Percentiles rank a stretch among this genome's conserved stretches.
These are phyloP conservation scores for Fraxinus angustifolia DNA, from an alignment of 305 asterid species.

Conservation along the genomic window DNA sequence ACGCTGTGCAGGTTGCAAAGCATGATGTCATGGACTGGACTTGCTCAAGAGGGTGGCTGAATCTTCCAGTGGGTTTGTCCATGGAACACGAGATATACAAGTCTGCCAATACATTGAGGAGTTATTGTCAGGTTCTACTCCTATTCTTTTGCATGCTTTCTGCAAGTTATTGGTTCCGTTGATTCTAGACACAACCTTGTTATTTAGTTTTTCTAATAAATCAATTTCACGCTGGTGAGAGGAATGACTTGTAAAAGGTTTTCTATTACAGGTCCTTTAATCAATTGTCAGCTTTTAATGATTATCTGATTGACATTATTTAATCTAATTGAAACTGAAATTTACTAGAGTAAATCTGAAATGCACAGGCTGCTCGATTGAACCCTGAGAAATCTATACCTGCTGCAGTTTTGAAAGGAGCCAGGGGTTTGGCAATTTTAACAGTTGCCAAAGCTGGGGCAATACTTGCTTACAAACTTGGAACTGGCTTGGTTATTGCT, in stretches of 20 bases:
- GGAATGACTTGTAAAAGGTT: conserved; percentile 17
- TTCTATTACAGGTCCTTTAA: neutral
- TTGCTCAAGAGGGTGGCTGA: conserved; percentile 87
- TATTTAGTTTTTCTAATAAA: conserved; percentile 11
- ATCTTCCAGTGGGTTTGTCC: conserved; percentile 91
- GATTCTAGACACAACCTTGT: neutral
- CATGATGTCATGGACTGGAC: conserved; percentile 99
- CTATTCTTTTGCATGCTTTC: neutral
- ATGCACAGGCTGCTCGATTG: conserved; percentile 71
- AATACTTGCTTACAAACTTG: conserved; percentile 77
- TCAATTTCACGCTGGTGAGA: conserved; percentile 11
- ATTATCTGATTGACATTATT: conserved; percentile 5
- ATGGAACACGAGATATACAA: conserved; percentile 97
- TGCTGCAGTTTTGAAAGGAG: conserved; percentile 76
- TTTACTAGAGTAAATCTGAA: neutral
- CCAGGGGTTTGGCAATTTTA: conserved; percentile 87
- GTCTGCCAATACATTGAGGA: conserved; percentile 69
- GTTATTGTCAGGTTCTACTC: conserved; percentile 61
- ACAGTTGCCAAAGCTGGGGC: conserved; percentile 93
- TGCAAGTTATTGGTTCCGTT: neutral
- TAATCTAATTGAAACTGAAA: conserved; percentile 8
- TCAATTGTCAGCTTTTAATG: neutral
- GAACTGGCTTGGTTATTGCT: conserved; percentile 89
- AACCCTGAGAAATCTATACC: conserved; percentile 95
- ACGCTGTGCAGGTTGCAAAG: conserved; percentile 86